Conservation (phyloP, 192 early-diverging fungal genomes). For the Gamsiella multidivaricata region DNA sequence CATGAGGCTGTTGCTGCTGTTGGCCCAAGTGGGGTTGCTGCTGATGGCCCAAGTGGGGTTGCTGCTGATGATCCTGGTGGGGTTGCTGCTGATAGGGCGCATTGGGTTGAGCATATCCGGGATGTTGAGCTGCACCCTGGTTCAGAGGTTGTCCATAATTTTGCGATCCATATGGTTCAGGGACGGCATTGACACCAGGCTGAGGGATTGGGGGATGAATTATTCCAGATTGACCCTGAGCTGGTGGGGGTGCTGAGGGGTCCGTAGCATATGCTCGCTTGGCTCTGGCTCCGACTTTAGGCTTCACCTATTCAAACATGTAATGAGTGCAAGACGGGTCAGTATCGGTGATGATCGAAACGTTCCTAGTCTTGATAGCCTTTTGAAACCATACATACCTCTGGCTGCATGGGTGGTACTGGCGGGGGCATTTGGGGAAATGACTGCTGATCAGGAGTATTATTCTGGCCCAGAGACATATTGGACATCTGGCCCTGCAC, state of each 20-base stretch:
- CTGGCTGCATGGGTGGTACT: slow-evolving; percentile 9
- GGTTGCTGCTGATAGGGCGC: slow-evolving; percentile 14
- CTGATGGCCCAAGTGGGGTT: slow-evolving; percentile 16
- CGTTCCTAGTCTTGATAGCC: no score
- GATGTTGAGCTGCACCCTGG: neutral
- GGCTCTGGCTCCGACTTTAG: slow-evolving; percentile 42
- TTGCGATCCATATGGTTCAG: slow-evolving; percentile 13
- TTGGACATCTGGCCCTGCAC: slow-evolving; percentile 33
- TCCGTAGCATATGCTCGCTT: slow-evolving; percentile 43
- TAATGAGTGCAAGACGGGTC: no score
- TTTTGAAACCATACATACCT: slow-evolving; percentile 28
- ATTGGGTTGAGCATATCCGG: slow-evolving; percentile 15
- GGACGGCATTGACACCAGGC: neutral
- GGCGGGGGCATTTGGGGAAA: slow-evolving; percentile 14
- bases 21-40: slow-evolving; percentile 36
- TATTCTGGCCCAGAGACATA: slow-evolving; percentile 19
- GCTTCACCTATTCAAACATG: slow-evolving; percentile 9
- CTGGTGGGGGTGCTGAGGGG: slow-evolving; percentile 25
- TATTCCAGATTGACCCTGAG: slow-evolving; percentile 4
- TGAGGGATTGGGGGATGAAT: slow-evolving; percentile 28
- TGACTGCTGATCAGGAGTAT: slow-evolving; percentile 6
- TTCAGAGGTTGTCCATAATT: slow-evolving; percentile 18
- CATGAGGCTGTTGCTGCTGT: slow-evolving; percentile 26
- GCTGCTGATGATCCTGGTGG: slow-evolving; percentile 13
- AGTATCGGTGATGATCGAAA: neutral